phyloP scores from a whole-genome alignment of 495 filamentous ascomycete genomes.

The Annulohypoxylon bovei region DNA sequence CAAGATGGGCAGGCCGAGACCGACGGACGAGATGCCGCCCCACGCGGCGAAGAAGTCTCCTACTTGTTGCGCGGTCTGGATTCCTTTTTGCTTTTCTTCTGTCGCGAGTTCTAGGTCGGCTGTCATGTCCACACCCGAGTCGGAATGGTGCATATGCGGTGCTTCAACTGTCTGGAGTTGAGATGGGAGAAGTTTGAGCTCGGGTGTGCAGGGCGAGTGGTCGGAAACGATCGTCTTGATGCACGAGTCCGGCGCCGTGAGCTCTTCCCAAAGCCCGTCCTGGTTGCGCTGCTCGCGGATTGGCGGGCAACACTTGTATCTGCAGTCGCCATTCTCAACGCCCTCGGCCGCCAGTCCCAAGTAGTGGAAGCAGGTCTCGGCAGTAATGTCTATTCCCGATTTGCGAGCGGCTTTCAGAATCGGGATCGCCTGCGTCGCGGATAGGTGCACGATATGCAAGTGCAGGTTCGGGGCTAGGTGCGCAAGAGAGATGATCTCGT shows the following conservation, averaged over 20 bases:
- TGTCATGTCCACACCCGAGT: constrained; percentile 60
- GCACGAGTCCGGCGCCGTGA: constrained; percentile 75
- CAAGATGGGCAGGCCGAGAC: constrained; percentile 88
- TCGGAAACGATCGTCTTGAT: constrained; percentile 96
- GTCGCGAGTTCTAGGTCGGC: constrained; percentile 28
- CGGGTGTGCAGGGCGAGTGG: constrained; percentile 94
- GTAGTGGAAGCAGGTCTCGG: constrained; percentile 99
- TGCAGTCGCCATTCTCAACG: constrained; percentile 87
- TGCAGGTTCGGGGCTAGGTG: constrained; percentile 83
- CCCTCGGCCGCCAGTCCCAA: constrained; percentile 88
- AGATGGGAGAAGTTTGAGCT: constrained; percentile 86
- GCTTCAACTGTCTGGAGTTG: constrained; percentile 58
- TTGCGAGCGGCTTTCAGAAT: constrained; percentile 81
- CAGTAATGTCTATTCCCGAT: constrained; percentile 88
- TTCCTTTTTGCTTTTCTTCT: background rate
- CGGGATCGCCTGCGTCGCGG: constrained; percentile 91
- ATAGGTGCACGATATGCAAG: constrained; percentile 95
- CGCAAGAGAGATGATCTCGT: constrained; percentile 83
- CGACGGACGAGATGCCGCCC: constrained; percentile 95
- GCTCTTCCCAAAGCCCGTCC: constrained; percentile 86
- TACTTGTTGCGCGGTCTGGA: constrained; percentile 29
- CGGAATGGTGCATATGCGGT: constrained; percentile 53
- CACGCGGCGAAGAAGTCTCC: constrained; percentile 96
- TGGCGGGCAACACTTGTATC: constrained; percentile 98
- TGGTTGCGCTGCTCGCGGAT: constrained; percentile 88